Evolutionary conservation across 257 asterid species (phyloP), one percentile per base, ranked within the genome.

Genomic region (Solanum boliviense): DNA sequence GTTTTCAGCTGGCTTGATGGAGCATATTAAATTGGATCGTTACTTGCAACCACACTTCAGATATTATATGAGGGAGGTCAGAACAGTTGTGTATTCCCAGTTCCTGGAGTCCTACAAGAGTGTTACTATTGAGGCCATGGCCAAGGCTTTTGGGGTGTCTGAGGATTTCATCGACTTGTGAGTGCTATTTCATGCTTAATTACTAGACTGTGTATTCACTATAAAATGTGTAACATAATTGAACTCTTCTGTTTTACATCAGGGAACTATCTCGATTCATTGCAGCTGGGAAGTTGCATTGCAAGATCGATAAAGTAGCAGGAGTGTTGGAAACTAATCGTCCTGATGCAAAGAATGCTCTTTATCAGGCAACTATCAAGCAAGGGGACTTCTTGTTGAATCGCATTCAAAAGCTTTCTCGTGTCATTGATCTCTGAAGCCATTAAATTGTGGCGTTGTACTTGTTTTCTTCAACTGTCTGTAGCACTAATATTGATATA

Each of bases 301-400:
- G 98, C 95, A 94, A 94, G 94, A 95, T 95, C 3, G 98, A 95
- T 88, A 95, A 95, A 86, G 99, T 95, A 90, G 96, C 95, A 36
- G 99, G 98, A 1, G 97, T 95, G 2, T 83, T 96, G 86, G 99
- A 96, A 91, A 96, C 98, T 67, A 96, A 95, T 71, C 98, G 99
- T 16, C 99, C 99, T 4, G 99, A 96, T 87, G 95, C 98, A 13
- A 96, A 95, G 93, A 96, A 96, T 88, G 99, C 99, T 31, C 97
- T 96, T 44, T 96, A 96, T 92, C 98, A 95, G 87, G 93, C 97
- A 38, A 94, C 99, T 5, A 95, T 96, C 91, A 96, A 96, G 95
- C 98, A 96, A 87, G 99, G 99, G 16, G 99, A 96, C 92, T 94
- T 95, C 95, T 89, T 96, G 84, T 89, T 96, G 95, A 96, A 96